Percentiles rank a stretch among this genome's conserved stretches.
phyloP scores from a whole-genome alignment of 805 yeast genomes.

The Metschnikowia borealis region DNA sequence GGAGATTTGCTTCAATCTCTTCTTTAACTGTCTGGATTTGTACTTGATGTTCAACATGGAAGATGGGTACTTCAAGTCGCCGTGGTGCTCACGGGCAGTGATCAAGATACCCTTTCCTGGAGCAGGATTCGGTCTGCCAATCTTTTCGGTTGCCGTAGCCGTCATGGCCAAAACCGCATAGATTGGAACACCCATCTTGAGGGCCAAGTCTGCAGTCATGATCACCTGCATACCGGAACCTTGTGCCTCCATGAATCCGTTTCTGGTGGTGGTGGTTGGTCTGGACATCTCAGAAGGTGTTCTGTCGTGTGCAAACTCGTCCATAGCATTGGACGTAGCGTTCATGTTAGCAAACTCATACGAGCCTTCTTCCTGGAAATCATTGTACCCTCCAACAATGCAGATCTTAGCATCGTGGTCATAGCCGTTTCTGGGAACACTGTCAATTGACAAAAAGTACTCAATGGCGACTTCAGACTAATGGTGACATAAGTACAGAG shows the following conservation, averaged over 20 bases:
- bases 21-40: conserved; percentile 85
- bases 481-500: no score
- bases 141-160: conserved; percentile 97
- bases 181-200: conserved; percentile 98
- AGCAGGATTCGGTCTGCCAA: conserved; percentile 98
- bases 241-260: conserved; percentile 99
- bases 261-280: conserved; percentile 93
- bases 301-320: conserved; percentile 92
- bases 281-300: conserved; percentile 98
- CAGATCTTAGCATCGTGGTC: conserved; percentile 97
- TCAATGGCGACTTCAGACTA: no score
- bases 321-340: conserved; percentile 88
- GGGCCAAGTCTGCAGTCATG: conserved; percentile 91
- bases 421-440: no score
- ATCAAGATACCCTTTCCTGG: conserved; percentile 99
- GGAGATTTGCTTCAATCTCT: conserved; percentile 72
- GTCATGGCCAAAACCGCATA: conserved; percentile 92
- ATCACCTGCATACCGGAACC: conserved; percentile 98
- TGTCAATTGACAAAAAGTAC: no score
- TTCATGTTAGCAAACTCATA: conserved; percentile 98
- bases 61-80: conserved; percentile 71
- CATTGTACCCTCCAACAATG: conserved; percentile 98
- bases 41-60: conserved; percentile 84
- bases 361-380: conserved; percentile 98
- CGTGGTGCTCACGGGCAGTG: conserved; percentile 91